phyloP scores from a whole-genome alignment of 1,284 basidiomycete genomes.

The Leccinum griseonigrum region DNA sequence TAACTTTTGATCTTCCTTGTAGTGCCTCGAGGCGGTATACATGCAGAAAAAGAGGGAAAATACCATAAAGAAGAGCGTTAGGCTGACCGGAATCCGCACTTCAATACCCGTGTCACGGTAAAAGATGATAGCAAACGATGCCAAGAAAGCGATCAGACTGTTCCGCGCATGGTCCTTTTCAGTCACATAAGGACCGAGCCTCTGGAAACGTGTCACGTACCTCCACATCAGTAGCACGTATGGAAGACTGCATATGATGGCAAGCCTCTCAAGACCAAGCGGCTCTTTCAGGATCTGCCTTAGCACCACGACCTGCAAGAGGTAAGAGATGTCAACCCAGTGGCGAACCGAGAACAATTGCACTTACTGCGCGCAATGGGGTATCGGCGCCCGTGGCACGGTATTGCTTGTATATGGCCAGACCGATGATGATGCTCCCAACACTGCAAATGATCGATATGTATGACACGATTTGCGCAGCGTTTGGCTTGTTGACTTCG shows the following conservation, averaged over 20 bases:
- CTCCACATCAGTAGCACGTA: constrained; percentile 33
- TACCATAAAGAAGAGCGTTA: constrained; percentile 17
- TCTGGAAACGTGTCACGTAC: constrained; percentile 13
- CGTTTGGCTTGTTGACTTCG: constrained; percentile 8
- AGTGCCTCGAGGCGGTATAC: constrained; percentile 17
- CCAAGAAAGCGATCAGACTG: constrained; percentile 27
- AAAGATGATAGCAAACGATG: constrained; percentile 21
- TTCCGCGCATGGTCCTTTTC: background rate
- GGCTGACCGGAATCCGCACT: constrained; percentile 28
- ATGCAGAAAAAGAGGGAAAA: constrained; percentile 27
- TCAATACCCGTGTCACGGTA: constrained; percentile 20
- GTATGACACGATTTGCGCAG: constrained; percentile 28
- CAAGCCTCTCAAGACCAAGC: constrained; percentile 27
- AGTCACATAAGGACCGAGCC: background rate
- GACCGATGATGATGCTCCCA: constrained; percentile 31
- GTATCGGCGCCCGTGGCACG: constrained; percentile 34
- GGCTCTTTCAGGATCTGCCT: constrained; percentile 26
- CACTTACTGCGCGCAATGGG: constrained; percentile 28
- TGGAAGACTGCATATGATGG: constrained; percentile 33
- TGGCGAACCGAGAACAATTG: background rate
- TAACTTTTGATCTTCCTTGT: constrained; percentile 15
- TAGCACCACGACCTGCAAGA: constrained; percentile 23
- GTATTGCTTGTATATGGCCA: constrained; percentile 32
- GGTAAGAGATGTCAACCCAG: background rate
- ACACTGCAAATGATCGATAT: constrained; percentile 30